Percentiles rank a stretch among this genome's conserved stretches.
Conservation (phyloP, 352 stramenopile species). For the Globisporangium cylindrosporum region DNA sequence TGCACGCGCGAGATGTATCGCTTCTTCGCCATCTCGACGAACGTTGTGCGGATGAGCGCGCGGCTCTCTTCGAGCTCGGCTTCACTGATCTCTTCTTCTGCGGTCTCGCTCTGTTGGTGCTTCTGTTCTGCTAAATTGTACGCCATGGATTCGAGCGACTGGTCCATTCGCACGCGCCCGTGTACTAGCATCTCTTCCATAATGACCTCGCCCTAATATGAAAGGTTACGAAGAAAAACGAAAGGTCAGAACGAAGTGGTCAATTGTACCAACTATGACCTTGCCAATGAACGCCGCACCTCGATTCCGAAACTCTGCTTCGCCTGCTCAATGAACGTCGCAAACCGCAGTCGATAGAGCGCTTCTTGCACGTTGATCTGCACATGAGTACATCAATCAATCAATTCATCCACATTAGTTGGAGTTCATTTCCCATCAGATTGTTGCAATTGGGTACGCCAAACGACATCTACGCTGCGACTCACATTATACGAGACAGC, state of each 20-base stretch:
- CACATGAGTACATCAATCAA: neutral
- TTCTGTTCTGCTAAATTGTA: conserved; percentile 69
- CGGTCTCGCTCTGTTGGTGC: conserved; percentile 27
- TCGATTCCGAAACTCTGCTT: conserved; percentile 74
- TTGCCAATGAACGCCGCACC: conserved; percentile 17
- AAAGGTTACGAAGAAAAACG: neutral
- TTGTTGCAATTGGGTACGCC: neutral
- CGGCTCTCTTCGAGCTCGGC: conserved; percentile 72
- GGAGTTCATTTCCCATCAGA: neutral
- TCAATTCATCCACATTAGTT: neutral
- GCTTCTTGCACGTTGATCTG: conserved; percentile 81
- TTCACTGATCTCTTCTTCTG: conserved; percentile 66
- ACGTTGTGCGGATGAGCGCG: conserved; percentile 51
- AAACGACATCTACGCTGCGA: neutral
- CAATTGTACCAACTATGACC: neutral
- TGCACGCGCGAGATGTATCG: conserved; percentile 85
- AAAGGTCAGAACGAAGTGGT: neutral
- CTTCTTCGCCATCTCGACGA: conserved; percentile 89
- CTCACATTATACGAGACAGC: conserved; percentile 52
- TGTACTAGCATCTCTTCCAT: conserved; percentile 89
- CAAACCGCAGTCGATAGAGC: conserved; percentile 81
- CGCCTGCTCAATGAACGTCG: conserved; percentile 78
- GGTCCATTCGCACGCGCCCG: conserved; percentile 79
- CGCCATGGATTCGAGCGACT: conserved; percentile 82
- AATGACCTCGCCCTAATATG: conserved; percentile 62